These are phyloP conservation scores for Acrodontium crateriforme DNA, from an alignment of 2,329 filamentous ascomycete species.

Conservation along the genomic window DNA sequence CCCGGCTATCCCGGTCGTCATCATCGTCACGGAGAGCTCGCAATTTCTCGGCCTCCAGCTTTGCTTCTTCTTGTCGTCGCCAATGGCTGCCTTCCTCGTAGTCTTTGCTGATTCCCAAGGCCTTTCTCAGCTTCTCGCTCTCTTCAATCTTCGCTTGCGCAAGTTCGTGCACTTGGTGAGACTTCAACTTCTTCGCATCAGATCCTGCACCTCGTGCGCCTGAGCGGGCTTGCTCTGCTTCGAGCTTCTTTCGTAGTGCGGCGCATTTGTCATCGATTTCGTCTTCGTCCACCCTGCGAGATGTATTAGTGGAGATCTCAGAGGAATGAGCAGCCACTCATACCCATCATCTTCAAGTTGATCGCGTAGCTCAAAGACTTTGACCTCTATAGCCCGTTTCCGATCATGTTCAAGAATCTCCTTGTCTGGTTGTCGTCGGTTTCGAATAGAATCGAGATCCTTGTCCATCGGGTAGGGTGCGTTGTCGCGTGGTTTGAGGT, in stretches of 20 bases:
- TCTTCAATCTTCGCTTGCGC: constrained; percentile 94
- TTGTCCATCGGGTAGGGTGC: constrained; percentile 61
- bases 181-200: constrained; percentile 53
- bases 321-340: constrained; percentile 14
- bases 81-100: constrained; percentile 80
- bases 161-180: constrained; percentile 90
- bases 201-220: constrained; percentile 24
- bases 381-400: constrained; percentile 80
- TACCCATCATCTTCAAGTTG: constrained; percentile 82
- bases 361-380: constrained; percentile 82
- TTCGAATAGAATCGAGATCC: constrained; percentile 50
- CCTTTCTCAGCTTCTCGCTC: constrained; percentile 73
- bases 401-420: constrained; percentile 91
- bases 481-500: constrained; percentile 70
- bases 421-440: constrained; percentile 73
- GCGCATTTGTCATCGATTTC: constrained; percentile 73
- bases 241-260: constrained; percentile 49
- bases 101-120: constrained; percentile 72
- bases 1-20: no score
- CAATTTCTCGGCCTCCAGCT: constrained; percentile 13
- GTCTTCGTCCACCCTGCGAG: constrained; percentile 59
- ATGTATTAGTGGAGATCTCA: neutral
- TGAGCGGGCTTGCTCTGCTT: constrained; percentile 40
- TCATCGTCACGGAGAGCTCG: no score
- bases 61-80: constrained; percentile 66